Evolutionary conservation across 805 yeast species (phyloP), one percentile per base, ranked within the genome.

Genomic region (Candida loeiensis): DNA sequence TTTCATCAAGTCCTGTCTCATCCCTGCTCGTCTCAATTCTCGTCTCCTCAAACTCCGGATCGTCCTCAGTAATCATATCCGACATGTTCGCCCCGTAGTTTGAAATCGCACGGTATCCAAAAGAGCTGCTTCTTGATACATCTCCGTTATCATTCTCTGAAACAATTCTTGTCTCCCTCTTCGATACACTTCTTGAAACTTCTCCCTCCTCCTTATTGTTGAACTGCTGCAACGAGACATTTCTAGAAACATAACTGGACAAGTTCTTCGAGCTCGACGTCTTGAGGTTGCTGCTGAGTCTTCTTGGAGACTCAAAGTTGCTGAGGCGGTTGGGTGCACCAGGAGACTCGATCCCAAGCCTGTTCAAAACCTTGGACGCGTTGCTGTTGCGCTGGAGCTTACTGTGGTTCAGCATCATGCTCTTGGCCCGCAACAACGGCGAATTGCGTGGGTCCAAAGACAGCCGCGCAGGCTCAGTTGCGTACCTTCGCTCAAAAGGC

Each of bases 361-460:
- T n/a, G 19, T 34, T 22, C 22, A 27, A 20, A 32, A 36, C 22
- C 15, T 24, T 34, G 19, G 26, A 21, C 2, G 33, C 30, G 11
- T 28, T 18, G 33, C 6, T 14, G 20, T 36, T 30, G n/a, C 16
- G 18, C 13, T 20, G 33, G 18, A 26, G 16, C 32, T 18, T 25
- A 7, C 18, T 20, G 33, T 26, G 22, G 15, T 28, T 22, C 6
- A 62, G 36, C 3, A 61, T 61, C 19, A 67, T 51, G 1, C 71
- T 56, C 41, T 59, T 60, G 4, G 73, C 73, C 32, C 73, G 45
- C 24, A 66, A 51, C 28, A 67, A 37, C 45, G 43, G 43, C 2
- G 69, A 55, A 40, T 58, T 56, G 40, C 59, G 56, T n/a, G 74
- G 74, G 46, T 69, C 74, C 29, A 69, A 56, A 3, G 71, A 63